Percentiles rank a stretch among this genome's conserved stretches.
Conservation (phyloP, 2,329 filamentous ascomycete species). For the Cordyceps pruinosa region DNA sequence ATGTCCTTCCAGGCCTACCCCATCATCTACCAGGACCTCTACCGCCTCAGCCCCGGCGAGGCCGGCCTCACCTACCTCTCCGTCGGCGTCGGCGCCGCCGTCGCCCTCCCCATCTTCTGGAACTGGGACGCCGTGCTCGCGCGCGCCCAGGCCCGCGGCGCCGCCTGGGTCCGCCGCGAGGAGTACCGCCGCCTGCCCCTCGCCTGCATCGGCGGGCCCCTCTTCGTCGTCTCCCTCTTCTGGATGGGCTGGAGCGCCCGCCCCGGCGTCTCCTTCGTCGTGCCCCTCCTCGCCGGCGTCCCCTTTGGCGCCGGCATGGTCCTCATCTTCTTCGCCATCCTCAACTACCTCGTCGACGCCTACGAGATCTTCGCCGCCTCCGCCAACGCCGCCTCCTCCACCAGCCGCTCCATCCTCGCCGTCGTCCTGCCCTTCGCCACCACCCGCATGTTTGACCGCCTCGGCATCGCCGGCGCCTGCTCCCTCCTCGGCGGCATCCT, state of each 20-base stretch:
- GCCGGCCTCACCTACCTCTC: slow-evolving; percentile 63
- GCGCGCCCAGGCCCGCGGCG: slow-evolving; percentile 40
- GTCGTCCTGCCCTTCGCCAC: slow-evolving; percentile 59
- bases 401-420: slow-evolving; percentile 86
- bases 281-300: slow-evolving; percentile 53
- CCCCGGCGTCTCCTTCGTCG: slow-evolving; percentile 41
- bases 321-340: slow-evolving; percentile 56
- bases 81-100: slow-evolving; percentile 55
- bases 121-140: slow-evolving; percentile 56
- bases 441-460: slow-evolving; percentile 39
- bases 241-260: slow-evolving; percentile 56
- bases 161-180: slow-evolving; percentile 53
- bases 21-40: slow-evolving; percentile 58
- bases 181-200: slow-evolving; percentile 65
- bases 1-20: slow-evolving; percentile 74
- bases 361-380: slow-evolving; percentile 62
- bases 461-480: slow-evolving; percentile 45
- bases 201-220: slow-evolving; percentile 61
- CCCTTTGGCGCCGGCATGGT: slow-evolving; percentile 56
- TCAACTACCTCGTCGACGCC: slow-evolving; percentile 62
- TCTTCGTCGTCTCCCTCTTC: slow-evolving; percentile 50
- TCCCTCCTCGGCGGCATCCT: slow-evolving; percentile 45
- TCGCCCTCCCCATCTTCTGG: slow-evolving; percentile 56
- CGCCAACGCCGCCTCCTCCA: slow-evolving; percentile 79
- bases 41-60: slow-evolving; percentile 56